Evolutionary conservation across 2,329 filamentous ascomycete genomes (phyloP).

Genomic region (Zymoseptoria pseudotritici): DNA sequence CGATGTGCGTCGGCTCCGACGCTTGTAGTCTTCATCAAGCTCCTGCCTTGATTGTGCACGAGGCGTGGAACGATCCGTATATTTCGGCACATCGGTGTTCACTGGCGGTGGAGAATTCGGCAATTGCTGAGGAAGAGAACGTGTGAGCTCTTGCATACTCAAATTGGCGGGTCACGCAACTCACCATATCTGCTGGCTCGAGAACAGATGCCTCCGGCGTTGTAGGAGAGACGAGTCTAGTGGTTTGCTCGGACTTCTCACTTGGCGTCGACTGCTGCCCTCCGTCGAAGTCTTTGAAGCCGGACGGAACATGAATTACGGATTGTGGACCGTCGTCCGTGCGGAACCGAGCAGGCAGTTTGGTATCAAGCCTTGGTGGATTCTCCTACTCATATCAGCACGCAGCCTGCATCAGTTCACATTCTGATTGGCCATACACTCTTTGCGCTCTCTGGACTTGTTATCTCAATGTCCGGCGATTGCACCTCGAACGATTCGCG

Average conservation of each 20-base stretch:
- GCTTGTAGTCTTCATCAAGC: conserved; percentile 51
- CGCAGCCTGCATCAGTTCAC: conserved; percentile 1
- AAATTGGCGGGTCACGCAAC: background rate
- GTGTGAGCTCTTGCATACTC: background rate
- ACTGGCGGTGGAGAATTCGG: conserved; percentile 48
- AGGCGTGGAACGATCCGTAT: conserved; percentile 66
- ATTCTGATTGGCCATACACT: conserved; percentile 26
- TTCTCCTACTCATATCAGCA: conserved; percentile 17
- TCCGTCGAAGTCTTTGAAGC: conserved; percentile 65
- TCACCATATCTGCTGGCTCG: conserved; percentile 25
- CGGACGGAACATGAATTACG: conserved; percentile 82
- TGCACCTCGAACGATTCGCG: conserved; percentile 12
- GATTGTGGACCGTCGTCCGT: conserved; percentile 73
- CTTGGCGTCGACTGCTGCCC: conserved; percentile 13
- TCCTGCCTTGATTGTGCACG: conserved; percentile 77
- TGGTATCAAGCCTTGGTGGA: conserved; percentile 41
- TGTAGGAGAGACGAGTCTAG: conserved; percentile 29
- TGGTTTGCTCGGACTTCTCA: conserved; percentile 18
- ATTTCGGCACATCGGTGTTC: conserved; percentile 60
- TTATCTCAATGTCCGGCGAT: conserved; percentile 28
- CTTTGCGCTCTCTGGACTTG: conserved; percentile 25
- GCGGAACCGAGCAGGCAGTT: conserved; percentile 32
- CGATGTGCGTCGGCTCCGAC: conserved; percentile 56
- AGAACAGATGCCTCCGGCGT: conserved; percentile 28
- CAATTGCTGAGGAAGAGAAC: conserved; percentile 28